Conservation (phyloP, 495 filamentous ascomycete species). For the Penicillium turbatum region DNA sequence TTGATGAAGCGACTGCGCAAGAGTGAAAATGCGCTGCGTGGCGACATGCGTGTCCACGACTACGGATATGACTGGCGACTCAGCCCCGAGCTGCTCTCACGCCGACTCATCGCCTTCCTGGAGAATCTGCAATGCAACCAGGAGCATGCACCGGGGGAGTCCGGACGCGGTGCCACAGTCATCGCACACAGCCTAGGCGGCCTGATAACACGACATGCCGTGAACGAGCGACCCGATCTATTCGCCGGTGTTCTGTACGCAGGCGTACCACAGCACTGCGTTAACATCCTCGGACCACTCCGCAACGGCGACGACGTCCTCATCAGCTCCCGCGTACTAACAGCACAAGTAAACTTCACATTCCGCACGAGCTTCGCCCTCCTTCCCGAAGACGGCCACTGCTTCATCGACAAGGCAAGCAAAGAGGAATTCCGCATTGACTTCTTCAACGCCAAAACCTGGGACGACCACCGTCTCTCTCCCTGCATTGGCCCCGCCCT, state of each 20-base stretch:
- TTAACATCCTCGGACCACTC: conserved; percentile 87
- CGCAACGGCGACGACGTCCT: conserved; percentile 89
- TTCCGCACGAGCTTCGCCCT: conserved; percentile 82
- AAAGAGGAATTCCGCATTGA: conserved; percentile 78
- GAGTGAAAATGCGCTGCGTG: conserved; percentile 64
- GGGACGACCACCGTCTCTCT: conserved; percentile 74
- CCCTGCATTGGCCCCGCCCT: conserved; percentile 67
- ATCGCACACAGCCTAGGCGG: conserved; percentile 90
- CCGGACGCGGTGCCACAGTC: conserved; percentile 63
- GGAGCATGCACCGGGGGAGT: neutral
- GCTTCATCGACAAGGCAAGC: conserved; percentile 80
- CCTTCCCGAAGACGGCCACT: conserved; percentile 81
- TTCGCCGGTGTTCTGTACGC: conserved; percentile 86
- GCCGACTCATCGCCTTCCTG: conserved; percentile 64
- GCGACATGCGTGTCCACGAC: conserved; percentile 74
- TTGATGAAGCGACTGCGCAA: conserved; percentile 74
- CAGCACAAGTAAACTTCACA: conserved; percentile 92
- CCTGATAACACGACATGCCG: conserved; percentile 81
- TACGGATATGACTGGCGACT: conserved; percentile 97
- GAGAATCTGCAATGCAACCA: conserved; percentile 70
- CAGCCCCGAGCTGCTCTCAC: conserved; percentile 72
- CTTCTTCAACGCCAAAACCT: conserved; percentile 76
- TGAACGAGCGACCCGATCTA: conserved; percentile 82
- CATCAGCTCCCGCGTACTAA: conserved; percentile 83
- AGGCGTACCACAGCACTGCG: conserved; percentile 77